Evolutionary conservation across 352 stramenopile species (phyloP).

Genomic region (Thraustotheca clavata): DNA sequence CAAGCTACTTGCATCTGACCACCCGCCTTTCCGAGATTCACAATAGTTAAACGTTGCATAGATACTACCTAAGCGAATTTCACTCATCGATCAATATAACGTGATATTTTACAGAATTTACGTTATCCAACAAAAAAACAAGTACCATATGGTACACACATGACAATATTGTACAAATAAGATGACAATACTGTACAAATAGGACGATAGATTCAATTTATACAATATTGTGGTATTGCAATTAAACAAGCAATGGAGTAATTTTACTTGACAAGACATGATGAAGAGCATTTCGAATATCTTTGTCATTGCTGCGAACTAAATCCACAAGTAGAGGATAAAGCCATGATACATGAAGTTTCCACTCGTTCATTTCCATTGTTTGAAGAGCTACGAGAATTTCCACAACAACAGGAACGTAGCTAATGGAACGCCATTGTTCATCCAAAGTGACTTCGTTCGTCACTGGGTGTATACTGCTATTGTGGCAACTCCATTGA

Average conservation of each 20-base stretch:
- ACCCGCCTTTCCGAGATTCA: too few species aligned
- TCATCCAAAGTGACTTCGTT: conserved; percentile 9
- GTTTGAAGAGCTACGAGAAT: conserved; percentile 25
- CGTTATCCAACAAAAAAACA: too few species aligned
- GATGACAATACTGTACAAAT: too few species aligned
- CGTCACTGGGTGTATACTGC: background rate
- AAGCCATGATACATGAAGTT: conserved; percentile 63
- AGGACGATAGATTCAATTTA: too few species aligned
- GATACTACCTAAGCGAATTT: too few species aligned
- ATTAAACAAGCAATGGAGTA: background rate
- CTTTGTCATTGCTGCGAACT: conserved; percentile 48
- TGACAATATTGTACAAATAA: too few species aligned
- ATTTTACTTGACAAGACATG: background rate
- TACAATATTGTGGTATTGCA: too few species aligned
- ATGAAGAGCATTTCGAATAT: conserved; percentile 50
- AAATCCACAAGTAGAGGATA: conserved; percentile 72
- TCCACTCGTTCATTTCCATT: conserved; percentile 25
- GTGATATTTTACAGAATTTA: too few species aligned
- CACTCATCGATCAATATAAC: too few species aligned
- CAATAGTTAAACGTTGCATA: too few species aligned
- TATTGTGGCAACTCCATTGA: conserved; percentile 34
- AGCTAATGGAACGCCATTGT: conserved; percentile 25
- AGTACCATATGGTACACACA: too few species aligned
- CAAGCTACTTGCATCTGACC: too few species aligned
- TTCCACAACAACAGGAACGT: conserved; percentile 43